These are phyloP conservation scores for Gnomoniopsis sp. DNA, from an alignment of 2,329 filamentous ascomycete genomes.

Conservation along the genomic window DNA sequence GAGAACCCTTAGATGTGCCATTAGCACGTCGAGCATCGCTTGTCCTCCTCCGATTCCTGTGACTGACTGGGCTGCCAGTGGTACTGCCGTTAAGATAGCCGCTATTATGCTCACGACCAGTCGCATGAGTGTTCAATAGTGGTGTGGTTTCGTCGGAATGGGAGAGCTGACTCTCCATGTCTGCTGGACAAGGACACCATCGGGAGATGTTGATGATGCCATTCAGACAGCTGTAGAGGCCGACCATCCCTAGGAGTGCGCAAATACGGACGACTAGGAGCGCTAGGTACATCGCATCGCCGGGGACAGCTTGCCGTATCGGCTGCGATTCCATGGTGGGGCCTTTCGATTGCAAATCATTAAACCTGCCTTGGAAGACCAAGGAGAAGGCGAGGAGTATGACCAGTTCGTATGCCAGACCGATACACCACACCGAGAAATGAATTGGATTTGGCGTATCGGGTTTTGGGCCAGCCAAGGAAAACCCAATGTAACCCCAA, in stretches of 20 bases:
- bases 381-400: constrained; percentile 68
- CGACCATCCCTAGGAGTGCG: constrained; percentile 11
- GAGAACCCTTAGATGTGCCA: constrained; percentile 30
- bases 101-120: constrained; percentile 27
- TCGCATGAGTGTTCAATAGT: constrained; percentile 49
- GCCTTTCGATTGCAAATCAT: constrained; percentile 32
- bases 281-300: constrained; percentile 10
- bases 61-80: constrained; percentile 23
- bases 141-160: constrained; percentile 58
- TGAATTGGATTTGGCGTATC: constrained; percentile 79
- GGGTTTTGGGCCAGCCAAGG: constrained; percentile 72
- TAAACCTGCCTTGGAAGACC: constrained; percentile 56
- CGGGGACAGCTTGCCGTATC: constrained; percentile 42
- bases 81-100: constrained; percentile 25
- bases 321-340: constrained; percentile 33
- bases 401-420: constrained; percentile 67
- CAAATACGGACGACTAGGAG: constrained; percentile 14
- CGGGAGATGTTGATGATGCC: constrained; percentile 39
- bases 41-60: constrained; percentile 26
- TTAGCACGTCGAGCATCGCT: constrained; percentile 27
- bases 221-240: constrained; percentile 34
- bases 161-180: constrained; percentile 12
- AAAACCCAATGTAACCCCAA: constrained; percentile 81
- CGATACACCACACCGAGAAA: constrained; percentile 73
- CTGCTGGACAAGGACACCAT: background rate